Conservation (phyloP, 2,329 filamentous ascomycete genomes). For the Macrophomina tecta region DNA sequence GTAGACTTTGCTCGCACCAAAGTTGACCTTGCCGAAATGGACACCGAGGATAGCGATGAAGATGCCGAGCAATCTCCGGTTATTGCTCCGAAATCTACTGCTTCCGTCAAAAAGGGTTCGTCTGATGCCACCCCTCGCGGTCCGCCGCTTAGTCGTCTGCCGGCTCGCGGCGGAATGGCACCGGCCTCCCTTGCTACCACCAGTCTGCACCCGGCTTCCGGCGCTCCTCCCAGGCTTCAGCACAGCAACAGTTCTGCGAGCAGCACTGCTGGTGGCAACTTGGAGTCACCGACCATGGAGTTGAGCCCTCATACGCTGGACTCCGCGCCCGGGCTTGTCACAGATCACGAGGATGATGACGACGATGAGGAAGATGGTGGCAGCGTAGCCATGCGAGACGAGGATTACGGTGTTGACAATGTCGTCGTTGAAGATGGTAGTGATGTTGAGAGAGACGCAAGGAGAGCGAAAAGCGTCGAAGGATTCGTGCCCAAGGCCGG, state of each 20-base stretch:
- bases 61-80: constrained; percentile 32
- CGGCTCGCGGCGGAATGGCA: constrained; percentile 35
- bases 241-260: constrained; percentile 21
- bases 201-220: constrained; percentile 15
- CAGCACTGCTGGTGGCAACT: constrained; percentile 15
- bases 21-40: constrained; percentile 44
- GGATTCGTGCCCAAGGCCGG: constrained; percentile 21
- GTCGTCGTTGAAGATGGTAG: constrained; percentile 48
- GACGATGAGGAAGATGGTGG: constrained; percentile 49
- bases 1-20: constrained; percentile 44
- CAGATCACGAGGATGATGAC: constrained; percentile 58
- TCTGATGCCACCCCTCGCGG: constrained; percentile 6
- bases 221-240: constrained; percentile 12
- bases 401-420: constrained; percentile 43
- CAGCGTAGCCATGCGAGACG: constrained; percentile 28
- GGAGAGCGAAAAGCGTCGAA: constrained; percentile 23
- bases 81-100: constrained; percentile 14
- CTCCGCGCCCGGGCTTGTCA: constrained; percentile 57
- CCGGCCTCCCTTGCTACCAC: constrained; percentile 37
- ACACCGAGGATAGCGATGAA: constrained; percentile 41
- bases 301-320: constrained; percentile 56
- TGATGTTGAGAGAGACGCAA: constrained; percentile 43
- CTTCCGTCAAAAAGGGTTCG: constrained; percentile 17
- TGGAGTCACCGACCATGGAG: constrained; percentile 37
- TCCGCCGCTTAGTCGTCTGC: constrained; percentile 23